Evolutionary conservation across 2,329 filamentous ascomycete species (phyloP).

Genomic region (Ceratocystis alfenasii): DNA sequence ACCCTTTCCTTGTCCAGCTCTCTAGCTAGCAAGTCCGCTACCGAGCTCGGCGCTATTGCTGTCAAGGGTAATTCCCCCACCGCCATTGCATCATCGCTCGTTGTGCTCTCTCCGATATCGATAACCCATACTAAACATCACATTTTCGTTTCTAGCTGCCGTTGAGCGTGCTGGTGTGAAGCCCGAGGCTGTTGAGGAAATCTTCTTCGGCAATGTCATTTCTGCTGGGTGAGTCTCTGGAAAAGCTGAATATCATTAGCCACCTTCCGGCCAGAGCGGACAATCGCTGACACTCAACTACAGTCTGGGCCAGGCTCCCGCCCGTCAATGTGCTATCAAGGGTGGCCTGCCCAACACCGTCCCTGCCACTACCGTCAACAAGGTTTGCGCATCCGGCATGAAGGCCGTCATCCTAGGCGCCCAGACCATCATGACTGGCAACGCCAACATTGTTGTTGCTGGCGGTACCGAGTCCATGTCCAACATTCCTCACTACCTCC

Average conservation of each 20-base stretch:
- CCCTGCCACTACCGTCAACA: slow-evolving; percentile 91
- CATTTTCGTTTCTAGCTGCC: slow-evolving; percentile 42
- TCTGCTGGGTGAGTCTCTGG: slow-evolving; percentile 64
- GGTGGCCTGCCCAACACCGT: slow-evolving; percentile 72
- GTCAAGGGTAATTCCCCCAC: slow-evolving; percentile 58
- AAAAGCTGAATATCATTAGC: neutral
- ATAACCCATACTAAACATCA: slow-evolving; percentile 22
- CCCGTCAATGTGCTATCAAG: slow-evolving; percentile 81
- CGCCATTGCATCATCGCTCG: slow-evolving; percentile 3
- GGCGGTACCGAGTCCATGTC: slow-evolving; percentile 98
- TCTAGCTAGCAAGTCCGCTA: slow-evolving; percentile 73
- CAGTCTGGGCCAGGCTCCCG: slow-evolving; percentile 90
- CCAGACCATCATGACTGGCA: slow-evolving; percentile 95
- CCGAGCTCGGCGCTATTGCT: slow-evolving; percentile 76
- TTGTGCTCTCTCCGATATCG: neutral
- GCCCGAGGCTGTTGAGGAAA: slow-evolving; percentile 81
- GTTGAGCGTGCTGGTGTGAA: slow-evolving; percentile 80
- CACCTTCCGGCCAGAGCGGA: slow-evolving; percentile 22
- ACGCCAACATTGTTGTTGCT: slow-evolving; percentile 82
- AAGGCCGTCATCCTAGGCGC: slow-evolving; percentile 92
- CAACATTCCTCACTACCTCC: slow-evolving; percentile 91
- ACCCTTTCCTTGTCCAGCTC: slow-evolving; percentile 44
- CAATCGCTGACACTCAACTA: slow-evolving; percentile 17
- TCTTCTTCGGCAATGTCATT: slow-evolving; percentile 96
- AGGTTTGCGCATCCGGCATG: slow-evolving; percentile 90